These are phyloP conservation scores for Uromyces viciae-fabae DNA, from an alignment of 1,284 basidiomycete species.

Conservation along the genomic window DNA sequence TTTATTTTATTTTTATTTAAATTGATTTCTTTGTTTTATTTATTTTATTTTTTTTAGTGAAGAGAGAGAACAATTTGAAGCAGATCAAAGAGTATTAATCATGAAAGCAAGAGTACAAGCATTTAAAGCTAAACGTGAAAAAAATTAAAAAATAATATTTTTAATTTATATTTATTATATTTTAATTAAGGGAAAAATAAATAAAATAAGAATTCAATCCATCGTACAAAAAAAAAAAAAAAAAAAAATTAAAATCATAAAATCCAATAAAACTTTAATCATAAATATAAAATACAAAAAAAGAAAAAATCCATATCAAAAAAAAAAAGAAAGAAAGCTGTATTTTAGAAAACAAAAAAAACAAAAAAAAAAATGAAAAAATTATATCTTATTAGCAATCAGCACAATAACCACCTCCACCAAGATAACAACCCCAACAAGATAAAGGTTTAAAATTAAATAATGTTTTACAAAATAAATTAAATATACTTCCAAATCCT, in stretches of 20 bases:
- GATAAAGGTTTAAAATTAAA: constrained; percentile 68
- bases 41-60: constrained; percentile 23
- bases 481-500: constrained; percentile 76
- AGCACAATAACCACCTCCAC: constrained; percentile 59
- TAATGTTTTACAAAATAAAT: constrained; percentile 68
- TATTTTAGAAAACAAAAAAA: neutral
- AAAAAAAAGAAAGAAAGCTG: neutral
- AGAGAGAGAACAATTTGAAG: constrained; percentile 44
- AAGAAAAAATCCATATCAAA: neutral
- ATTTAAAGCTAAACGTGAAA: constrained; percentile 27
- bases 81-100: constrained; percentile 31
- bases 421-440: constrained; percentile 80
- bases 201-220: neutral
- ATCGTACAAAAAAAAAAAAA: neutral
- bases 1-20: neutral
- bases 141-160: neutral
- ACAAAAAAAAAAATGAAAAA: neutral
- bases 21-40: neutral
- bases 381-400: constrained; percentile 47
- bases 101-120: constrained; percentile 45
- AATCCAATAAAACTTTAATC: too few relatives aligned
- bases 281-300: neutral
- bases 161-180: neutral
- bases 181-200: neutral
- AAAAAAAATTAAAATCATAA: neutral